Evolutionary conservation across 148 eudicot species (phyloP), one percentile per base, ranked within the genome.

Genomic region (Rhododendron molle): DNA sequence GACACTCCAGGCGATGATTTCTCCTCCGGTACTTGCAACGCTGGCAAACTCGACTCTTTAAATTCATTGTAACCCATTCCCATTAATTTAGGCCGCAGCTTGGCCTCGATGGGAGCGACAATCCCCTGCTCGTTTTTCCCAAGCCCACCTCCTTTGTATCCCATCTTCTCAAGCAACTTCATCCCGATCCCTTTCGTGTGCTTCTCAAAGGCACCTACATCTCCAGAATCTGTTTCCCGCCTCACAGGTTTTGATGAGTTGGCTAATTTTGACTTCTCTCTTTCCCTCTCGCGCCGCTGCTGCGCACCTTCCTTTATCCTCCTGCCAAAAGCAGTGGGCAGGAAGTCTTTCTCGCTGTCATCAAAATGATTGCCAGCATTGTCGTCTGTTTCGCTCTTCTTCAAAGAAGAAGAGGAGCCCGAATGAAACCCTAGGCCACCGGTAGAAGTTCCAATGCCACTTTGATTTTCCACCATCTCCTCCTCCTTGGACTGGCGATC

Each of bases 1-100:
- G 44, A 40, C 7, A 40, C 44, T 40, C 44, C 44, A 40, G 5
- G 44, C 1, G 5, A 40, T 5, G 44, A 40, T 40, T 40, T 40
- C 44, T 40, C 44, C 44, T 93, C 93, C 5, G 73, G 77, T 83
- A 92, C 94, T 81, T 88, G 88, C 77, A 88, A 83, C 13, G 91
- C 81, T 3, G 96, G 96, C 85, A 69, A 44, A 14, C 50, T 87
- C 18, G 89, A 87, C 90, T 94, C 99, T 77, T 92, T 90, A 50
- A 87, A 94, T 32, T 94, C 95, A 81, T 96, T 91, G 83, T 90
- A 96, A 49, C 99, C 99, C 95, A 96, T 93, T 56, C 99, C 99
- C 99, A 93, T 94, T 80, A 87, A 88, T 89, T 91, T 93, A 0
- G 98, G 98, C 78, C 99, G 94, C 89, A 93, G 44, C 87, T 93